Conservation (phyloP, 202 grass and related monocot species). For the Digitaria exilis region DNA sequence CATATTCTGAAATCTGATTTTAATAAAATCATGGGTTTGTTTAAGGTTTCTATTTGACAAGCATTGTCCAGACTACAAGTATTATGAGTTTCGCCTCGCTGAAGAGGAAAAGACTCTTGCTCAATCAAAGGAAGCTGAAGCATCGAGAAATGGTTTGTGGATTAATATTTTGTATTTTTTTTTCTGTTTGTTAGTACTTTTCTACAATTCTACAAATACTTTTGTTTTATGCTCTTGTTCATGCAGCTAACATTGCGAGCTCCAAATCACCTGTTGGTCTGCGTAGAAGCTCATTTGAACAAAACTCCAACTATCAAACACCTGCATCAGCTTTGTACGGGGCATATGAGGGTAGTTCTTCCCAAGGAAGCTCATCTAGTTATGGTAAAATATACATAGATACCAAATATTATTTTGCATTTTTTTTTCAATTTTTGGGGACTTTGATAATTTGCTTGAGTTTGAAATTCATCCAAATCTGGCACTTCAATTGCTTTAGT, state of each 20-base stretch:
- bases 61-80: conserved; percentile 86
- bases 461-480: not conserved
- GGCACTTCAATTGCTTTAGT: not conserved
- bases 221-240: conserved; percentile 22
- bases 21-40: conserved; percentile 21
- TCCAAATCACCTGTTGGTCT: conserved; percentile 52
- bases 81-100: conserved; percentile 74
- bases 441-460: conserved; percentile 4
- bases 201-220: not conserved
- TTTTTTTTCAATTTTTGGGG: not conserved
- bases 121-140: conserved; percentile 60
- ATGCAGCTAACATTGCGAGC: conserved; percentile 46
- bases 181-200: not conserved
- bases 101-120: conserved; percentile 80
- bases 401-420: not conserved
- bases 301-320: conserved; percentile 76
- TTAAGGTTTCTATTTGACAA: conserved; percentile 96
- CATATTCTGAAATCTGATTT: not conserved
- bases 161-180: not conserved
- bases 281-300: conserved; percentile 60
- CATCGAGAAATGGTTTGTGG: conserved; percentile 56
- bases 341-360: conserved; percentile 58
- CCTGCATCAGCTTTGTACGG: conserved; percentile 85
- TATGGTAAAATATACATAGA: conserved; percentile 41
- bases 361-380: conserved; percentile 53